phyloP scores from a whole-genome alignment of 305 asterid genomes.

The Stenogyne calaminthoides region DNA sequence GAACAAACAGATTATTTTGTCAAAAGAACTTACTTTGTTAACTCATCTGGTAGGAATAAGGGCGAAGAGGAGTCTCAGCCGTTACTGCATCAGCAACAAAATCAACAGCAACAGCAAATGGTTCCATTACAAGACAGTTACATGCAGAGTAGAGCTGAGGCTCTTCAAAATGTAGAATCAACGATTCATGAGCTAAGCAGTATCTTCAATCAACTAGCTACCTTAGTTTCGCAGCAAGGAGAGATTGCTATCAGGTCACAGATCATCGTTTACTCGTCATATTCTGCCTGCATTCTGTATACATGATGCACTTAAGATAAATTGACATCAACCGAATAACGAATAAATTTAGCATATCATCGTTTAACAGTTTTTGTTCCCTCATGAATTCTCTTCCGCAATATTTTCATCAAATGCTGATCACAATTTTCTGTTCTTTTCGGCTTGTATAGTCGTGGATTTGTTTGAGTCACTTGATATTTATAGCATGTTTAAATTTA shows the following conservation, averaged over 20 bases:
- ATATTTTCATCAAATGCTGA: not conserved
- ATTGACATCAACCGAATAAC: not conserved
- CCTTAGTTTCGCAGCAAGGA: constrained; percentile 97
- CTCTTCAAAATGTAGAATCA: constrained; percentile 86
- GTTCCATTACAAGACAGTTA: constrained; percentile 86
- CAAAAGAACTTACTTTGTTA: constrained; percentile 1
- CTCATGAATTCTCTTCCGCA: not conserved
- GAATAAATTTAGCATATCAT: too few relatives aligned
- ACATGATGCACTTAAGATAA: not conserved
- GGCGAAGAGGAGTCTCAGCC: constrained; percentile 77
- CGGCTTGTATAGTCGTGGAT: not conserved
- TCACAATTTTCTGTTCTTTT: not conserved
- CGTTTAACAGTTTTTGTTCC: not conserved
- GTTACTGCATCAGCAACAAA: constrained; percentile 70
- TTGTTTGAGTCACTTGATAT: not conserved
- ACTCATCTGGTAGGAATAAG: constrained; percentile 50
- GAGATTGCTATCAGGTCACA: constrained; percentile 82
- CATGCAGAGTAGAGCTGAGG: constrained; percentile 96
- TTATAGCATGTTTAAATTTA: not conserved
- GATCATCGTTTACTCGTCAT: constrained; percentile 16
- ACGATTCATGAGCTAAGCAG: constrained; percentile 84
- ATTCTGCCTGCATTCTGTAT: constrained; percentile 13
- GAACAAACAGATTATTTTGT: constrained; percentile 17
- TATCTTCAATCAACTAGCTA: constrained; percentile 92
- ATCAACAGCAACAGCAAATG: constrained; percentile 74